A percentile compares a stretch with the other conserved stretches of the same genome.
Evolutionary conservation across 129 eudicot genomes (phyloP).

Genomic region (Saposhnikovia divaricata): DNA sequence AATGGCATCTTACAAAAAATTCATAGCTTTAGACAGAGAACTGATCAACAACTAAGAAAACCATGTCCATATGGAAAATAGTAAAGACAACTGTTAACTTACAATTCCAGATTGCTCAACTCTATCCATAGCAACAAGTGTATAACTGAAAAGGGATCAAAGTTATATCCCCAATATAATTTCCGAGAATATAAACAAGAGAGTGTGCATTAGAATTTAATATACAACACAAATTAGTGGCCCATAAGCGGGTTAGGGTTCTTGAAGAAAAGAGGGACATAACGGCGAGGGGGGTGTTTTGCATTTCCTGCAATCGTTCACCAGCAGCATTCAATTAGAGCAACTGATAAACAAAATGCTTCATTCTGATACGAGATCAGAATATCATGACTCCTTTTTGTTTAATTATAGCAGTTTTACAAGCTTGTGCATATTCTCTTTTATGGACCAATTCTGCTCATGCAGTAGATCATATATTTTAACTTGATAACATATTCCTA

Average conservation of each 20-base stretch:
- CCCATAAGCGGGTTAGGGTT: no score
- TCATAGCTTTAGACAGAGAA: slow-evolving; percentile 3
- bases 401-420: not conserved
- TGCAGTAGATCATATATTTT: not conserved
- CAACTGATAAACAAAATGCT: not conserved
- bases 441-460: not conserved
- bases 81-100: slow-evolving; percentile 24
- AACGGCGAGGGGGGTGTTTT: no score
- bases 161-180: slow-evolving; percentile 6
- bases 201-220: not conserved
- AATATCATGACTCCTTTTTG: not conserved
- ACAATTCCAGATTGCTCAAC: slow-evolving; percentile 93
- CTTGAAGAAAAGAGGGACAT: no score
- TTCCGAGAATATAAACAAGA: not conserved
- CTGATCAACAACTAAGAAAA: not conserved
- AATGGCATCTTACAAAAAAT: slow-evolving; percentile 60
- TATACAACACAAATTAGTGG: not conserved
- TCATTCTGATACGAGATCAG: not conserved
- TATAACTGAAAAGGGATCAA: slow-evolving; percentile 42
- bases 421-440: not conserved
- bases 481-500: not conserved
- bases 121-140: slow-evolving; percentile 73
- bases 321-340: not conserved
- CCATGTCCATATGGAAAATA: slow-evolving; percentile 6
- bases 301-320: slow-evolving; percentile 49